Evolutionary conservation across 495 filamentous ascomycete genomes (phyloP).

Genomic region (Penicillium verhagenii): DNA sequence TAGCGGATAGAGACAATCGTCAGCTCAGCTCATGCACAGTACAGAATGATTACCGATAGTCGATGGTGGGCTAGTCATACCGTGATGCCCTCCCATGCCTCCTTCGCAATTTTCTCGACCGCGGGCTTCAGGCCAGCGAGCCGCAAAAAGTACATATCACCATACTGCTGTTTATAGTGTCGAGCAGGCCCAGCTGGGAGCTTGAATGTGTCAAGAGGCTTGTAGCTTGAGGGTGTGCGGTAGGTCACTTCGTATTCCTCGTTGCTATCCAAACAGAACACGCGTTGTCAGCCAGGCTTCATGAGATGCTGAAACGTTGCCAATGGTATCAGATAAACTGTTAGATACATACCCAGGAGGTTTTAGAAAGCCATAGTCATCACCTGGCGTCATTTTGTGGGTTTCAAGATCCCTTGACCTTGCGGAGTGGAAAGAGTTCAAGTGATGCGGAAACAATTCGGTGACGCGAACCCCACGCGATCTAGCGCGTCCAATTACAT

Average conservation of each 20-base stretch:
- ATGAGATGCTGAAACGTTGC: neutral
- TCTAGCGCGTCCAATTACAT: slow-evolving; percentile 33
- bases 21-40: neutral
- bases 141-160: slow-evolving; percentile 94
- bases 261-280: slow-evolving; percentile 24
- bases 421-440: slow-evolving; percentile 1
- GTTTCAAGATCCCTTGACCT: slow-evolving; percentile 1
- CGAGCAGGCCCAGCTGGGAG: slow-evolving; percentile 66
- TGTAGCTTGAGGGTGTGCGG: slow-evolving; percentile 64
- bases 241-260: slow-evolving; percentile 41
- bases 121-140: slow-evolving; percentile 82
- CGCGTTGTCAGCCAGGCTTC: slow-evolving; percentile 18
- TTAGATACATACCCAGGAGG: slow-evolving; percentile 34
- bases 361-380: slow-evolving; percentile 36
- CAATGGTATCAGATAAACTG: neutral
- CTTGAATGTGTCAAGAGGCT: slow-evolving; percentile 68
- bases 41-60: too few relatives aligned
- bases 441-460: slow-evolving; percentile 6
- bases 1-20: neutral
- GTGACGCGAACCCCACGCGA: slow-evolving; percentile 25
- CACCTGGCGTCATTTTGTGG: slow-evolving; percentile 27
- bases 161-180: slow-evolving; percentile 93
- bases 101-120: slow-evolving; percentile 68
- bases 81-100: slow-evolving; percentile 72
- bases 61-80: slow-evolving; percentile 34